Percentiles rank a stretch among this genome's conserved stretches.
phyloP scores from a whole-genome alignment of 352 stramenopile genomes.

The Plasmopara halstedii region DNA sequence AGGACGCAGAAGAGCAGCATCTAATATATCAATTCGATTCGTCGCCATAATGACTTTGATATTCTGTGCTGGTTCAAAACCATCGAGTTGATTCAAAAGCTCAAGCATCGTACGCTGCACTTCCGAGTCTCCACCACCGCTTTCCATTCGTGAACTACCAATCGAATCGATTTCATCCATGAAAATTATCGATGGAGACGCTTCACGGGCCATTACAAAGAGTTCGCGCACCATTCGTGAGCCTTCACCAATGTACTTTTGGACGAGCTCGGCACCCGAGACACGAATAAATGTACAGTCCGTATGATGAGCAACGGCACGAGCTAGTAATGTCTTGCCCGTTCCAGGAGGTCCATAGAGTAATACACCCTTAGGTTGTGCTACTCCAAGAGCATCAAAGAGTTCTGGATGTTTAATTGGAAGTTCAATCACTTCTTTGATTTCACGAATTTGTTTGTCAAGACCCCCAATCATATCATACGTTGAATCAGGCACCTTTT shows the following conservation, averaged over 20 bases:
- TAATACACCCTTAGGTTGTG: conserved; percentile 94
- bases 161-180: conserved; percentile 99
- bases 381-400: conserved; percentile 97
- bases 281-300: conserved; percentile 99
- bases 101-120: conserved; percentile 99
- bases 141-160: conserved; percentile 89
- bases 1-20: conserved; percentile 94
- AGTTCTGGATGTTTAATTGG: conserved; percentile 99
- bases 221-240: conserved; percentile 98
- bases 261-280: conserved; percentile 97
- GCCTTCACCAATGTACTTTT: conserved; percentile 99
- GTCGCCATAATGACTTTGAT: conserved; percentile 99
- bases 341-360: conserved; percentile 97
- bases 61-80: conserved; percentile 95
- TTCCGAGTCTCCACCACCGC: conserved; percentile 94
- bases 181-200: conserved; percentile 99
- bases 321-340: conserved; percentile 97
- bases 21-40: conserved; percentile 99
- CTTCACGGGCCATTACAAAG: conserved; percentile 97
- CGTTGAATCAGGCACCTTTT: conserved; percentile 99
- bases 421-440: conserved; percentile 99
- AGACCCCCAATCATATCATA: conserved; percentile 99
- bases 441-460: conserved; percentile 99
- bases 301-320: conserved; percentile 98
- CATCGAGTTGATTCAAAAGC: conserved; percentile 97